These are phyloP conservation scores for Pseudodiploospora longispora DNA, from an alignment of 2,329 filamentous ascomycete genomes.

Conservation along the genomic window DNA sequence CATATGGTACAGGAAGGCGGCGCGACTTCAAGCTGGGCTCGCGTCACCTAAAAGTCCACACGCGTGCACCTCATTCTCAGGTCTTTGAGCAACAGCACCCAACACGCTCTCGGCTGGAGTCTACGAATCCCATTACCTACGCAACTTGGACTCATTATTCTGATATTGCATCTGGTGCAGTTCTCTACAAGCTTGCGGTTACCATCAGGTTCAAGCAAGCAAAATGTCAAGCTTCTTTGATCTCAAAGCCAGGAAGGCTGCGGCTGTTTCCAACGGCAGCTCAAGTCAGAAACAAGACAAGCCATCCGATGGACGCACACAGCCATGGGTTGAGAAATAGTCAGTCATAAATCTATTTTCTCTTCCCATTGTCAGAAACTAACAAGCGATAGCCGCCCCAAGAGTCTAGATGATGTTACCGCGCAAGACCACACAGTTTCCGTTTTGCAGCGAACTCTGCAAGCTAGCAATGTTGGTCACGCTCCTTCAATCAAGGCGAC, in stretches of 20 bases:
- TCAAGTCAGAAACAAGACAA: conserved; percentile 58
- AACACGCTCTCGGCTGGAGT: no score
- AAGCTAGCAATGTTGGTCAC: conserved; percentile 71
- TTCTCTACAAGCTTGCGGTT: no score
- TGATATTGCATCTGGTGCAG: no score
- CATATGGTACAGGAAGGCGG: no score
- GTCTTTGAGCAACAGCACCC: no score
- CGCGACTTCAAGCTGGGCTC: no score
- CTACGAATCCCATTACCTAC: no score
- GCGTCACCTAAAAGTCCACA: no score
- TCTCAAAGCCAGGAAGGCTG: conserved; percentile 80
- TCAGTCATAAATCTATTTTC: conserved; percentile 33
- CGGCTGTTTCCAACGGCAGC: conserved; percentile 55
- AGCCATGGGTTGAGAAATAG: conserved; percentile 99
- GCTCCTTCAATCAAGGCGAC: conserved; percentile 10
- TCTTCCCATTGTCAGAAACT: conserved; percentile 11
- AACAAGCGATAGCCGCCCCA: conserved; percentile 65
- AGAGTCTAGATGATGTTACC: conserved; percentile 87
- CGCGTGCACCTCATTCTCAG: no score
- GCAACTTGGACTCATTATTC: no score
- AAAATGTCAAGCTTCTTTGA: conserved; percentile 93
- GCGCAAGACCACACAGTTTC: conserved; percentile 96
- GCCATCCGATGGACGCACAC: conserved; percentile 52
- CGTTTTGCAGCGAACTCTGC: conserved; percentile 82
- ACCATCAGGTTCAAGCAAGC: not conserved